These are phyloP conservation scores for Cryomyces antarcticus DNA, from an alignment of 495 filamentous ascomycete species.

Conservation along the genomic window DNA sequence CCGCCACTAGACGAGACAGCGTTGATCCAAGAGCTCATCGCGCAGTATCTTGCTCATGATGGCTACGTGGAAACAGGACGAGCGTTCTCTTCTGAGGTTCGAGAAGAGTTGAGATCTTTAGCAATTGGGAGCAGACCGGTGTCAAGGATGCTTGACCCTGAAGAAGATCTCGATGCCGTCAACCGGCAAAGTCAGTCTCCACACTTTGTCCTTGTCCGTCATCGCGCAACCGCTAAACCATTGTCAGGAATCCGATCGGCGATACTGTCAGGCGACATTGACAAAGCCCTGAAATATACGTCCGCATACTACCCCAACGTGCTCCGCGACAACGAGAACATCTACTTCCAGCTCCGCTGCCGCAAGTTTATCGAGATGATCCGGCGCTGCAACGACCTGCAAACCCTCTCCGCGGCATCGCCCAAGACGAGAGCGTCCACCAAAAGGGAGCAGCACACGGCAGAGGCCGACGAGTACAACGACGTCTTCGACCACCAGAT, in stretches of 20 bases:
- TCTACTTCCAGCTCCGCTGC: constrained; percentile 78
- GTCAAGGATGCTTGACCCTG: constrained; percentile 45
- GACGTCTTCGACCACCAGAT: constrained; percentile 40
- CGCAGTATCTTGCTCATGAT: constrained; percentile 85
- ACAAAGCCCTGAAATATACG: constrained; percentile 67
- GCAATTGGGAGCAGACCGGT: constrained; percentile 30
- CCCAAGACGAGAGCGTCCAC: neutral
- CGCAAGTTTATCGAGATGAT: constrained; percentile 96
- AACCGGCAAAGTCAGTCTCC: constrained; percentile 57
- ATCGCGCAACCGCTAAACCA: neutral
- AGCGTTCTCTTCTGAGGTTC: constrained; percentile 72
- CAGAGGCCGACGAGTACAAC: neutral
- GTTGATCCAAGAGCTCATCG: constrained; percentile 62
- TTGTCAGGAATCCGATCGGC: constrained; percentile 59
- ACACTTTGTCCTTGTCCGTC: neutral
- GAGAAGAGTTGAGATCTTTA: constrained; percentile 44
- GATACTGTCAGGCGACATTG: constrained; percentile 84
- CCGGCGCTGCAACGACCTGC: constrained; percentile 50
- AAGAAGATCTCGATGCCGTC: constrained; percentile 72
- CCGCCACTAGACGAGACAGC: constrained; percentile 51
- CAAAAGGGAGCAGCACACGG: neutral
- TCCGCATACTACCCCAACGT: constrained; percentile 62
- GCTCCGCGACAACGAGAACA: constrained; percentile 63
- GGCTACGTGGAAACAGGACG: constrained; percentile 90
- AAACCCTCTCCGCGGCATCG: constrained; percentile 12